A percentile compares a stretch with the other conserved stretches of the same genome.
phyloP scores from a whole-genome alignment of 2,329 filamentous ascomycete genomes.

The Aspergillus novoparasiticus region DNA sequence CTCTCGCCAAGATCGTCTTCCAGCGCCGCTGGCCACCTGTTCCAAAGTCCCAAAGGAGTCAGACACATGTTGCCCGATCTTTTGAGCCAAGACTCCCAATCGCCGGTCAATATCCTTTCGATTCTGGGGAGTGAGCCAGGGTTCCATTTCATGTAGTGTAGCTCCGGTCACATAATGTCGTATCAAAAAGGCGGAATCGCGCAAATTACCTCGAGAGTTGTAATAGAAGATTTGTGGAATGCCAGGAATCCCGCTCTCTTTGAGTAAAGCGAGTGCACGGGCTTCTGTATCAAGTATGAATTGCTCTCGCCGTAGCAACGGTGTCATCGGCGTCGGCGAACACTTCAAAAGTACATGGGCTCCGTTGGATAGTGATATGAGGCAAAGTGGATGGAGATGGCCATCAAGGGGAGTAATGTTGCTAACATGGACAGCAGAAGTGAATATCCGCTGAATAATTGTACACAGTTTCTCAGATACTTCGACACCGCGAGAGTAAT shows the following conservation, averaged over 20 bases:
- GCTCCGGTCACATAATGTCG: conserved; percentile 40
- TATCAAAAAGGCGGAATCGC: conserved; percentile 40
- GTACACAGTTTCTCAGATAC: conserved; percentile 29
- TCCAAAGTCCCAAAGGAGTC: conserved; percentile 55
- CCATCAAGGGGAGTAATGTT: conserved; percentile 28
- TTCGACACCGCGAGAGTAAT: conserved; percentile 12
- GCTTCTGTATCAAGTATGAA: conserved; percentile 45
- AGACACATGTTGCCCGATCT: conserved; percentile 50
- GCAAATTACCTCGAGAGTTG: conserved; percentile 29
- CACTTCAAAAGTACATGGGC: conserved; percentile 41
- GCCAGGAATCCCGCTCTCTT: conserved; percentile 33
- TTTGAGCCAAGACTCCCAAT: conserved; percentile 40
- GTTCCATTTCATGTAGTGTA: conserved; percentile 35
- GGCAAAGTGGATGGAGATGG: conserved; percentile 39
- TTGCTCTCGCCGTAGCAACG: conserved; percentile 45
- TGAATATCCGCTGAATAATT: conserved; percentile 35
- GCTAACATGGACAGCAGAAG: conserved; percentile 33
- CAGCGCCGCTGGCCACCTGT: conserved; percentile 49
- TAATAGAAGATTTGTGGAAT: conserved; percentile 44
- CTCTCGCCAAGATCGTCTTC: conserved; percentile 55
- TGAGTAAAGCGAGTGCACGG: conserved; percentile 39
- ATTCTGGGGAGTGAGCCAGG: conserved; percentile 32
- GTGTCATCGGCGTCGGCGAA: conserved; percentile 35
- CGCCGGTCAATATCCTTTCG: conserved; percentile 37
- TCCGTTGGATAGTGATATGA: conserved; percentile 43